These are phyloP conservation scores for Dendrobium nobile DNA, from an alignment of 106 monocot genomes.

Conservation along the genomic window DNA sequence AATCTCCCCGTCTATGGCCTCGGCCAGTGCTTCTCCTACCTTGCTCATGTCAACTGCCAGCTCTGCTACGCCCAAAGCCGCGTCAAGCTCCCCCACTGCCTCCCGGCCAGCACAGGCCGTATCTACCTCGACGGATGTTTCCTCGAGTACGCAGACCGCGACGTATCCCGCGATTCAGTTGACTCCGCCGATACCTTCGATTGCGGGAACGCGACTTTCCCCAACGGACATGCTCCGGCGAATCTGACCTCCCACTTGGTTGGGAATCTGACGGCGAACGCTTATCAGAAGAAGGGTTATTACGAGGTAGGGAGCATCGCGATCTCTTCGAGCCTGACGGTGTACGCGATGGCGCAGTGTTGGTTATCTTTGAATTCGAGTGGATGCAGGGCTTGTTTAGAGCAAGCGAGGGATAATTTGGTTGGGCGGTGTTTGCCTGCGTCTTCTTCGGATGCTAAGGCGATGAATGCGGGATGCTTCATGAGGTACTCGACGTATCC, in stretches of 20 bases:
- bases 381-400: slow-evolving; percentile 36
- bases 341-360: slow-evolving; percentile 56
- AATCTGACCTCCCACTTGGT: slow-evolving; percentile 14
- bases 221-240: neutral
- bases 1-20: slow-evolving; percentile 21
- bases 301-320: slow-evolving; percentile 20
- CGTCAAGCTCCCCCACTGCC: slow-evolving; percentile 26
- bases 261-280: slow-evolving; percentile 26
- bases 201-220: slow-evolving; percentile 15
- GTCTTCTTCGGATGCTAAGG: slow-evolving; percentile 29
- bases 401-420: slow-evolving; percentile 15
- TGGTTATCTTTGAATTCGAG: slow-evolving; percentile 39
- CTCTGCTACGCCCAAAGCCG: slow-evolving; percentile 34
- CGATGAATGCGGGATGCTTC: slow-evolving; percentile 46
- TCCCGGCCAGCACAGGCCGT: slow-evolving; percentile 17
- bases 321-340: slow-evolving; percentile 9
- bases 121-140: slow-evolving; percentile 35
- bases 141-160: slow-evolving; percentile 23
- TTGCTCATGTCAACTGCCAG: slow-evolving; percentile 26
- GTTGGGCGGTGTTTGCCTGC: slow-evolving; percentile 29
- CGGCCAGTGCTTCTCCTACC: slow-evolving; percentile 37
- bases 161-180: slow-evolving; percentile 17
- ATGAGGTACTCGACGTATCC: slow-evolving; percentile 49
- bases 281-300: slow-evolving; percentile 2
- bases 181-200: slow-evolving; percentile 19